Conservation (phyloP, 345 rosid genomes). For the Odontarrhena argentea region DNA sequence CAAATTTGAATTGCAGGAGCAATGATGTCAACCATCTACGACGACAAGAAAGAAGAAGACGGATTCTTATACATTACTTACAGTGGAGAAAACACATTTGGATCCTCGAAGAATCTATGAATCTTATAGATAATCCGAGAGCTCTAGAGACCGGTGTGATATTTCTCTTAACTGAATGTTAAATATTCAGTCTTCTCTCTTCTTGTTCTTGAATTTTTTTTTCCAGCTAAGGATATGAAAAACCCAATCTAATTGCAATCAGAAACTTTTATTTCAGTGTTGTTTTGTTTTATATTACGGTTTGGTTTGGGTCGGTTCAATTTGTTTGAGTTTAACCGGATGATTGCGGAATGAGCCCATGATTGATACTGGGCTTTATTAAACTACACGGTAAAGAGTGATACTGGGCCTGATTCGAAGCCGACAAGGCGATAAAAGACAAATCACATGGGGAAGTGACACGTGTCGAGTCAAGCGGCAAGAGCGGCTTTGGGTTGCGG, state of each 20-base stretch:
- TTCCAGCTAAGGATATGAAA: not conserved
- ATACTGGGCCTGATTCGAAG: not conserved
- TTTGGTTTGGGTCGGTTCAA: not conserved
- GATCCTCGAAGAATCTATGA: constrained; percentile 14
- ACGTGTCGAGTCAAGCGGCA: constrained; percentile 31
- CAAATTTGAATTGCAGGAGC: constrained; percentile 39
- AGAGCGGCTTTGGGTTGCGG: constrained; percentile 42
- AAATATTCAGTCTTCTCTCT: not conserved
- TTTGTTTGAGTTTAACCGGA: not conserved
- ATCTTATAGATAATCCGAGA: too few relatives aligned
- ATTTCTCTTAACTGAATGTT: constrained; percentile 9
- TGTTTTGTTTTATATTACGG: not conserved
- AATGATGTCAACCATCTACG: constrained; percentile 49
- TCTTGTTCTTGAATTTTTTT: not conserved
- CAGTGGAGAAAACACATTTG: constrained; percentile 61
- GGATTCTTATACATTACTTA: constrained; percentile 57
- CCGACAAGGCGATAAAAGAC: constrained; percentile 22
- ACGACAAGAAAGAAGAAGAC: constrained; percentile 45
- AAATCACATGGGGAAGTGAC: constrained; percentile 39
- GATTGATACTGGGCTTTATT: constrained; percentile 13
- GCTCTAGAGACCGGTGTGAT: too few relatives aligned
- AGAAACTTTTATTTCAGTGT: not conserved
- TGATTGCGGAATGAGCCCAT: constrained; percentile 14
- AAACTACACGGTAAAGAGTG: not conserved
- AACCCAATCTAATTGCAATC: not conserved